These are phyloP conservation scores for Aspergillus transmontanensis DNA, from an alignment of 2,329 filamentous ascomycete species.

Conservation along the genomic window DNA sequence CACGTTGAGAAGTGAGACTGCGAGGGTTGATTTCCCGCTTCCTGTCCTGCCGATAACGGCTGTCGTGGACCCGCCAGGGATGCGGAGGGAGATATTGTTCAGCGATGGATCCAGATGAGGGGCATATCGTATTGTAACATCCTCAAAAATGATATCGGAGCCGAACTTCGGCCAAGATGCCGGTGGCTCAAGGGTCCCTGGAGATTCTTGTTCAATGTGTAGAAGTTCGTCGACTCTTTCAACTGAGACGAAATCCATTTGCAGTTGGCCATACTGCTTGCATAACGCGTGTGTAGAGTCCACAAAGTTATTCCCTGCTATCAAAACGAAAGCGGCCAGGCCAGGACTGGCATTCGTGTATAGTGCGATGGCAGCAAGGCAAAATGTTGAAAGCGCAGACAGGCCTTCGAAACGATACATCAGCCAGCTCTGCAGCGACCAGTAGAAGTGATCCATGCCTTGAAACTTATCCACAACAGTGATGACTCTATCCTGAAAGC, in stretches of 20 bases:
- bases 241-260: constrained; percentile 90
- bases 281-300: constrained; percentile 72
- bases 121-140: constrained; percentile 78
- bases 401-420: constrained; percentile 75
- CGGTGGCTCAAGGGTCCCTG: constrained; percentile 68
- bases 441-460: constrained; percentile 95
- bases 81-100: constrained; percentile 67
- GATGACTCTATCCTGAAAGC: constrained; percentile 80
- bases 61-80: constrained; percentile 76
- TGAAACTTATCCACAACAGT: constrained; percentile 84
- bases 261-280: constrained; percentile 77
- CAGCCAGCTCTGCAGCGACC: constrained; percentile 84
- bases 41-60: constrained; percentile 79
- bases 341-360: constrained; percentile 75
- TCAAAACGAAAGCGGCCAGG: constrained; percentile 79
- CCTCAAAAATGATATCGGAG: constrained; percentile 74
- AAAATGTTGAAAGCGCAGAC: constrained; percentile 72
- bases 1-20: constrained; percentile 61
- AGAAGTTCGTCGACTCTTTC: constrained; percentile 83
- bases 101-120: constrained; percentile 75
- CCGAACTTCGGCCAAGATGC: constrained; percentile 74
- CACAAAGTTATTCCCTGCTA: constrained; percentile 67
- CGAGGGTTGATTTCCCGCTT: constrained; percentile 80
- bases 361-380: constrained; percentile 73
- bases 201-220: constrained; percentile 73